Evolutionary conservation across 352 stramenopile genomes (phyloP).

Genomic region (Thalassiosira sp.): DNA sequence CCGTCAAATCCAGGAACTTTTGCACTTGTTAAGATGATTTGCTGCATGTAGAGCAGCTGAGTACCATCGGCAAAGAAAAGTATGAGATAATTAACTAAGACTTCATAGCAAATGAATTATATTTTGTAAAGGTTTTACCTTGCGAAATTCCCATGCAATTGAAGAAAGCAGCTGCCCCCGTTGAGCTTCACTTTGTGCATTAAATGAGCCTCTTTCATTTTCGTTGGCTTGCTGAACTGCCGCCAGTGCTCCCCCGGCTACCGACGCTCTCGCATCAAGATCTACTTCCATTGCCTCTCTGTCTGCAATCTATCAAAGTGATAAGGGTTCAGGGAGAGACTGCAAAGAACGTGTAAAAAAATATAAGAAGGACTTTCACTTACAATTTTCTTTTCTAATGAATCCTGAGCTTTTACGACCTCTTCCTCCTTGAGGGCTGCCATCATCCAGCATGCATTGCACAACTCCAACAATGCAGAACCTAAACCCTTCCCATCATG

Average conservation of each 20-base stretch:
- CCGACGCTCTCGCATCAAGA: constrained; percentile 66
- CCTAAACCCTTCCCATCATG: constrained; percentile 56
- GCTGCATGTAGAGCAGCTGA: constrained; percentile 69
- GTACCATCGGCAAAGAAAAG: background rate
- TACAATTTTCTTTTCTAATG: constrained; percentile 66
- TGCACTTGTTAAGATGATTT: constrained; percentile 72
- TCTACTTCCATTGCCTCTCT: constrained; percentile 58
- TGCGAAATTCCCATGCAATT: constrained; percentile 74
- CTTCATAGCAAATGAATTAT: background rate
- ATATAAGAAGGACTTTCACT: constrained; percentile 10
- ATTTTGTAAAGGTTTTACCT: constrained; percentile 20
- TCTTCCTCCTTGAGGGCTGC: constrained; percentile 72
- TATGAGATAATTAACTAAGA: constrained; percentile 8
- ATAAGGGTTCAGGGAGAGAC: constrained; percentile 1
- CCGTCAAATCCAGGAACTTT: constrained; percentile 70
- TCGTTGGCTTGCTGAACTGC: constrained; percentile 74
- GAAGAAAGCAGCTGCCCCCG: constrained; percentile 54
- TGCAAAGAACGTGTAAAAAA: constrained; percentile 1
- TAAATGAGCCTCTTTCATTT: constrained; percentile 65
- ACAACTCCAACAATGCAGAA: constrained; percentile 63
- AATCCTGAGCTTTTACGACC: constrained; percentile 45
- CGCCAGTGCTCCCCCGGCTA: constrained; percentile 56
- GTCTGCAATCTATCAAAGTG: constrained; percentile 43
- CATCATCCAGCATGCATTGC: constrained; percentile 74
- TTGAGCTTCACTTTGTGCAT: constrained; percentile 52